Percentiles rank a stretch among this genome's conserved stretches.
phyloP scores from a whole-genome alignment of 768 basidiomycete genomes.

The Leucocoprinus birnbaumii region DNA sequence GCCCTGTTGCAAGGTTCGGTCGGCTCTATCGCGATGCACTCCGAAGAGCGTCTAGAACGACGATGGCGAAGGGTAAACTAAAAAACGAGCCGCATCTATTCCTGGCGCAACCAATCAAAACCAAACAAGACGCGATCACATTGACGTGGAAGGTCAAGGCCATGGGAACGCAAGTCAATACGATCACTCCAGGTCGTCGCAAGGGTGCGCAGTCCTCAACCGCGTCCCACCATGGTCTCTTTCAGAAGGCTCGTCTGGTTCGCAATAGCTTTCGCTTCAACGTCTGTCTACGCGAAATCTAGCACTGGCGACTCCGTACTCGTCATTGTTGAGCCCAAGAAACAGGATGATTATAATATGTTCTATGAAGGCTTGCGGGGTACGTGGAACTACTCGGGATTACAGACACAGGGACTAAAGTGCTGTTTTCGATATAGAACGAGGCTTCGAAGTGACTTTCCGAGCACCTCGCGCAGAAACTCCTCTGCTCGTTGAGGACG shows the following conservation, averaged over 20 bases:
- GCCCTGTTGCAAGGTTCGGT: too few species aligned
- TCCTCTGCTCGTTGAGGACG: slow-evolving; percentile 67
- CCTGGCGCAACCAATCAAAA: slow-evolving; percentile 20
- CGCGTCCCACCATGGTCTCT: slow-evolving; percentile 30
- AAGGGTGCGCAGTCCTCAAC: too few species aligned
- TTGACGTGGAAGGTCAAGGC: slow-evolving; percentile 25
- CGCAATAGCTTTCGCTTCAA: slow-evolving; percentile 25
- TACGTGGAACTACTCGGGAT: slow-evolving; percentile 25
- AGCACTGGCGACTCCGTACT: slow-evolving; percentile 82
- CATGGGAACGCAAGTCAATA: not conserved
- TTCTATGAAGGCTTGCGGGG: slow-evolving; percentile 82
- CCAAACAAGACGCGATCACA: slow-evolving; percentile 21
- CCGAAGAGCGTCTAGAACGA: too few species aligned
- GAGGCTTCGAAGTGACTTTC: slow-evolving; percentile 87
- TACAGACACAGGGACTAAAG: not conserved
- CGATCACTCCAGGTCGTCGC: slow-evolving; percentile 9
- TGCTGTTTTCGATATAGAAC: slow-evolving; percentile 38
- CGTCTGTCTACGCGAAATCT: slow-evolving; percentile 55
- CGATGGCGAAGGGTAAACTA: too few species aligned
- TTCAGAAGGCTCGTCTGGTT: slow-evolving; percentile 32
- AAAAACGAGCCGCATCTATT: too few species aligned
- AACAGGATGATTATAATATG: slow-evolving; percentile 72
- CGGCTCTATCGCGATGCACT: too few species aligned
- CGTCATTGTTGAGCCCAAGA: slow-evolving; percentile 74
- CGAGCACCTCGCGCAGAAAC: slow-evolving; percentile 74